A percentile compares a stretch with the other conserved stretches of the same genome.
phyloP scores from a whole-genome alignment of 1,139 yeast species.

The Zhuliangozyma blackwelliae region DNA sequence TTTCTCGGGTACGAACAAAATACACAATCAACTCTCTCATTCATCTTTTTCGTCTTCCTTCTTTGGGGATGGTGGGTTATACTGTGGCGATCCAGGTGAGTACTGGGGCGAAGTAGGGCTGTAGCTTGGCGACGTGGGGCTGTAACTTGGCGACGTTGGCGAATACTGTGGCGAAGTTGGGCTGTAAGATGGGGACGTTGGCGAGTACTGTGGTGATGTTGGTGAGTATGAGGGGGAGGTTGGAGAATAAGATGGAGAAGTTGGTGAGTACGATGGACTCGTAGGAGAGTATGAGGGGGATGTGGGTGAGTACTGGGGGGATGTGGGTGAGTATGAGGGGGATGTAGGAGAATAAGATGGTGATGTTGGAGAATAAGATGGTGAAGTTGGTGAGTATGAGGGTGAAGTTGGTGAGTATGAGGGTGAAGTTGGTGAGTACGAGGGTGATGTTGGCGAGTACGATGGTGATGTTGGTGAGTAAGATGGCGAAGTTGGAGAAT shows the following conservation, averaged over 20 bases:
- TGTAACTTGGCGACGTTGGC: slow-evolving; percentile 73
- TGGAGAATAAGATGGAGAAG: slow-evolving; percentile 69
- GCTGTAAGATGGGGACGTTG: slow-evolving; percentile 71
- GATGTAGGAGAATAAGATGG: slow-evolving; percentile 75
- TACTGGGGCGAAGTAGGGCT: slow-evolving; percentile 58
- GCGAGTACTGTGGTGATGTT: slow-evolving; percentile 50
- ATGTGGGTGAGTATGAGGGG: slow-evolving; percentile 69
- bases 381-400: slow-evolving; percentile 48
- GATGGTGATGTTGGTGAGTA: slow-evolving; percentile 62
- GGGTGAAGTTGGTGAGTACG: slow-evolving; percentile 62
- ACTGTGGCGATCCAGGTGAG: slow-evolving; percentile 68
- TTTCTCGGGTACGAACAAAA: too few species aligned
- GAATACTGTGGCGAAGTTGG: slow-evolving; percentile 71
- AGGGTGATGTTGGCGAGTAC: slow-evolving; percentile 60
- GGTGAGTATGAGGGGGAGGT: slow-evolving; percentile 55
- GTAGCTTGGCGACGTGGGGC: slow-evolving; percentile 45
- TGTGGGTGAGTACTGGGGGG: slow-evolving; percentile 58
- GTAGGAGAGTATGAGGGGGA: slow-evolving; percentile 52
- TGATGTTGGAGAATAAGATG: slow-evolving; percentile 58
- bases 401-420: slow-evolving; percentile 48
- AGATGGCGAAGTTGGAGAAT: slow-evolving; percentile 61
- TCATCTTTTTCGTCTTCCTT: background rate
- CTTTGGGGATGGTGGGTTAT: slow-evolving; percentile 55
- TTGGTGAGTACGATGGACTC: slow-evolving; percentile 62
- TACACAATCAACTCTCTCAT: too few species aligned